Conservation (phyloP, 768 basidiomycete genomes). For the Trametes gibbosa region DNA sequence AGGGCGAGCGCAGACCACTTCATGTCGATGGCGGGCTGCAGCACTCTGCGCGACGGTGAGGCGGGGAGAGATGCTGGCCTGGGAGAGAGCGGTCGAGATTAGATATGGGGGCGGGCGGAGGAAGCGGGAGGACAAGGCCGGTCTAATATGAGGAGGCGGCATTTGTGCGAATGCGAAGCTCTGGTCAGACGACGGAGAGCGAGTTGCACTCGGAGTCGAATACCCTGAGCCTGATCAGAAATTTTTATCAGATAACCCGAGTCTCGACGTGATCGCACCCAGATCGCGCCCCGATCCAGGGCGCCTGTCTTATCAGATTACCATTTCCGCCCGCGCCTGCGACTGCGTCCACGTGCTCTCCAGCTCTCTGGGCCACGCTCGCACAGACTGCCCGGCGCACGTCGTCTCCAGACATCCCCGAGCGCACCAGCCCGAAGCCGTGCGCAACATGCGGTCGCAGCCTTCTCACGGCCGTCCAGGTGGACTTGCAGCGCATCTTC, state of each 20-base stretch:
- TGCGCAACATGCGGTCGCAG: background rate
- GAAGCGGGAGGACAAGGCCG: constrained; percentile 5
- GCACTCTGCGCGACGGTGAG: background rate
- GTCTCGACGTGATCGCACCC: background rate
- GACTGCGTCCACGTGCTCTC: background rate
- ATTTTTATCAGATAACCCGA: constrained; percentile 21
- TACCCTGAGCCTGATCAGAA: constrained; percentile 8
- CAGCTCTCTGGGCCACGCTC: background rate
- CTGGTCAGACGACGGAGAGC: constrained; percentile 1
- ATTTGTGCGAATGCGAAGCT: constrained; percentile 5
- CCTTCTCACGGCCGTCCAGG: background rate
- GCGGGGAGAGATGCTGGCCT: constrained; percentile 9
- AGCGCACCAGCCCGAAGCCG: background rate
- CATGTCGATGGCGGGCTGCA: constrained; percentile 2
- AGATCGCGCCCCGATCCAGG: constrained; percentile 1
- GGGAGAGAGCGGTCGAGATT: constrained; percentile 3
- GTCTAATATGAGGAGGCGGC: constrained; percentile 10
- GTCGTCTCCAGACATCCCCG: background rate
- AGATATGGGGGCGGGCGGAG: constrained; percentile 12
- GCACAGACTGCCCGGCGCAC: background rate
- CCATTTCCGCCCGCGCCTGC: background rate
- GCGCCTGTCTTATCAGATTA: constrained; percentile 21
- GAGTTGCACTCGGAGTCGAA: too few species aligned
- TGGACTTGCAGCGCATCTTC: background rate
- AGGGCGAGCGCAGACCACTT: constrained; percentile 28